Evolutionary conservation across 148 eudicot genomes (phyloP).

Genomic region (Fagopyrum tataricum): DNA sequence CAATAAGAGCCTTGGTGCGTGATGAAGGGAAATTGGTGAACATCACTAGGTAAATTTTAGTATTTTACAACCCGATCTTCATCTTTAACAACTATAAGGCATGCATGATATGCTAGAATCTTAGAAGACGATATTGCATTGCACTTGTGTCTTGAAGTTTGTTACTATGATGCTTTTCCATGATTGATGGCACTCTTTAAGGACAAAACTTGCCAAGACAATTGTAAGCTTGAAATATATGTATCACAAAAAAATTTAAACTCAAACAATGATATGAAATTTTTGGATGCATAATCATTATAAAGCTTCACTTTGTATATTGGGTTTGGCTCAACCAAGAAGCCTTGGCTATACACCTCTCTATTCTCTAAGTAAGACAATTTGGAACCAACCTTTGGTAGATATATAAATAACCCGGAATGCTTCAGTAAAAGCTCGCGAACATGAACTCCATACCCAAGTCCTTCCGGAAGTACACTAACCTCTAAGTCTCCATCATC

Average conservation of each 20-base stretch:
- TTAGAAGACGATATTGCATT: slow-evolving; percentile 73
- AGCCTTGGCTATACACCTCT: too few species aligned
- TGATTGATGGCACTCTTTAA: slow-evolving; percentile 59
- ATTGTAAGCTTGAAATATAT: not conserved
- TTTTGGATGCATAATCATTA: slow-evolving; percentile 65
- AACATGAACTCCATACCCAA: too few species aligned
- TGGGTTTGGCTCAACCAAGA: too few species aligned
- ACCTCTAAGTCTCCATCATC: too few species aligned
- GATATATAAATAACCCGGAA: too few species aligned
- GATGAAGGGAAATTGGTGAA: not conserved
- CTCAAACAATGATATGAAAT: slow-evolving; percentile 37
- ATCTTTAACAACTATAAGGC: slow-evolving; percentile 83
- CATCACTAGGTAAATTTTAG: not conserved
- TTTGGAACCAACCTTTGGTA: too few species aligned
- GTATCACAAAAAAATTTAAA: not conserved
- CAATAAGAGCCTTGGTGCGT: not conserved
- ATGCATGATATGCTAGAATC: slow-evolving; percentile 67
- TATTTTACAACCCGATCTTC: slow-evolving; percentile 71
- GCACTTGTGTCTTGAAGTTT: slow-evolving; percentile 97
- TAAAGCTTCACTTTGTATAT: slow-evolving; percentile 69
- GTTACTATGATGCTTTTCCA: slow-evolving; percentile 84
- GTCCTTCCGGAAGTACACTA: too few species aligned
- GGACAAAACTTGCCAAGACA: slow-evolving; percentile 23
- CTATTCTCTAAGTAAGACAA: too few species aligned
- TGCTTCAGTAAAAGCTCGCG: too few species aligned